These are phyloP conservation scores for Sporisorium graminicola DNA, from an alignment of 1,284 basidiomycete species.

Conservation along the genomic window DNA sequence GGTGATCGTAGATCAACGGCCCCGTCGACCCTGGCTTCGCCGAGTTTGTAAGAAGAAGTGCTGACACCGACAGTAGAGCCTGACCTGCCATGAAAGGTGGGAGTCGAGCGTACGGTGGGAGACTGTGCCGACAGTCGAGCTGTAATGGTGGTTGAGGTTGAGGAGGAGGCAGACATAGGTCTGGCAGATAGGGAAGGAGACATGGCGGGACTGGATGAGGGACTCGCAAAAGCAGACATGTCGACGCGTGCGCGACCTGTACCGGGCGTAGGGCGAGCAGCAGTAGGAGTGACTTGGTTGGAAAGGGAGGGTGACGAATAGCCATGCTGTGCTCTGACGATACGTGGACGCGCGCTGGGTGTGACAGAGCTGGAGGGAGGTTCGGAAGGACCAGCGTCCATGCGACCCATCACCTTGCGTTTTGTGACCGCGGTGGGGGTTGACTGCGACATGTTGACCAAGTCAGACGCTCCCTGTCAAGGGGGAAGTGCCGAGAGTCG, in stretches of 20 bases:
- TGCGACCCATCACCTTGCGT: conserved; percentile 52
- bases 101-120: conserved; percentile 31
- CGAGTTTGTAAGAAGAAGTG: conserved; percentile 16
- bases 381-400: conserved; percentile 33
- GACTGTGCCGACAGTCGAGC: conserved; percentile 32
- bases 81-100: conserved; percentile 25
- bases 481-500: no score
- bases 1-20: conserved; percentile 29
- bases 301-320: conserved; percentile 41
- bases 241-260: conserved; percentile 45
- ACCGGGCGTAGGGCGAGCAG: conserved; percentile 12
- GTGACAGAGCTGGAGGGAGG: conserved; percentile 38
- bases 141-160: conserved; percentile 15
- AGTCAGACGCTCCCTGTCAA: not conserved
- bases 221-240: conserved; percentile 45
- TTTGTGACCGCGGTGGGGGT: conserved; percentile 39
- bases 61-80: conserved; percentile 22
- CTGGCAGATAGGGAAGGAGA: conserved; percentile 27
- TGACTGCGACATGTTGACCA: conserved; percentile 36
- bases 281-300: conserved; percentile 23
- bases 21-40: conserved; percentile 21
- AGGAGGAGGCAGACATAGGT: conserved; percentile 27
- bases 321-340: conserved; percentile 40
- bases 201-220: conserved; percentile 41
- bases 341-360: conserved; percentile 38